These are phyloP conservation scores for Trichodelitschia bisporula DNA, from an alignment of 495 filamentous ascomycete genomes.

Conservation along the genomic window DNA sequence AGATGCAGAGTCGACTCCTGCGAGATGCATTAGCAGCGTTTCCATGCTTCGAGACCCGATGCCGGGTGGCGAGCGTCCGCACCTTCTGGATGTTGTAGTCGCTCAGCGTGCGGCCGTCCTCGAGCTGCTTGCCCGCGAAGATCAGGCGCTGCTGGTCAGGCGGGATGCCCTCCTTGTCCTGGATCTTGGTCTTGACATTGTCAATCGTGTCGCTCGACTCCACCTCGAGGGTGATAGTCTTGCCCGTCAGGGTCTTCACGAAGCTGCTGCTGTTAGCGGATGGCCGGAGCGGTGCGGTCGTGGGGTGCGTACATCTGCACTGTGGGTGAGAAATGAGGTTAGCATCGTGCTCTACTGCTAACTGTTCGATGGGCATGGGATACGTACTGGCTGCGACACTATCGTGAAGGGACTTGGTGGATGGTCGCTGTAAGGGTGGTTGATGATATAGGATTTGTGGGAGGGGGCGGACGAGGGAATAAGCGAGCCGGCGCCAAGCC, in stretches of 20 bases:
- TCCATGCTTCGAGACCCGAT: not conserved
- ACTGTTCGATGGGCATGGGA: too few relatives aligned
- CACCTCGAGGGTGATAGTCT: constrained; percentile 99
- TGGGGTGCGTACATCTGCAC: constrained; percentile 49
- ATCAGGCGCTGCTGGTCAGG: constrained; percentile 98
- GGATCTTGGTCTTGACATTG: constrained; percentile 30
- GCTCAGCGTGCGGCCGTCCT: constrained; percentile 93
- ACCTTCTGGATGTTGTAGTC: constrained; percentile 99
- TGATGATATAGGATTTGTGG: too few relatives aligned
- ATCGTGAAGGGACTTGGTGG: too few relatives aligned
- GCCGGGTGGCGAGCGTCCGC: too few relatives aligned
- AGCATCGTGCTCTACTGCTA: constrained; percentile 11
- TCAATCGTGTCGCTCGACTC: constrained; percentile 96
- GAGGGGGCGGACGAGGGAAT: too few relatives aligned
- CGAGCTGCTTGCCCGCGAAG: constrained; percentile 98
- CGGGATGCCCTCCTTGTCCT: constrained; percentile 99
- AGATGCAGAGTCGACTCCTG: constrained; percentile 98
- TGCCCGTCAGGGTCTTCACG: constrained; percentile 31
- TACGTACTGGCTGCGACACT: too few relatives aligned
- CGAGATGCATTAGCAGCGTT: constrained; percentile 7
- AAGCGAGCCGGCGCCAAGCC: too few relatives aligned
- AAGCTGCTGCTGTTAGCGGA: constrained; percentile 8
- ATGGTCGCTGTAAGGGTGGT: too few relatives aligned
- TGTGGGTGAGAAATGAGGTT: constrained; percentile 16
- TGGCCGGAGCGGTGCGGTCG: constrained; percentile 4